phyloP scores from a whole-genome alignment of 2,329 filamentous ascomycete genomes.

The Aspergillus fijiensis region DNA sequence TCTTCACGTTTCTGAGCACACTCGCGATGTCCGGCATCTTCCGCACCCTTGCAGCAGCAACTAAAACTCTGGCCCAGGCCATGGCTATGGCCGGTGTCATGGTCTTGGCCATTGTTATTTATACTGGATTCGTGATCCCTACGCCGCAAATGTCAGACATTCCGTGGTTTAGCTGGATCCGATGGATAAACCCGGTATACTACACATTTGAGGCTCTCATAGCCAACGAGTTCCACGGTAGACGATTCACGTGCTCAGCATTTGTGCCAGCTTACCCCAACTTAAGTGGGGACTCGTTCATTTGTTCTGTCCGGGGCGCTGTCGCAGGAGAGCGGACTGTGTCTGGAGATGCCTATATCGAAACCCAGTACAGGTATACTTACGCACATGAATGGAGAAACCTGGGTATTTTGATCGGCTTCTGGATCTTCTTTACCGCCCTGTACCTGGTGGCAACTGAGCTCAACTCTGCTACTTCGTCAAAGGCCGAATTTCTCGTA shows the following conservation, averaged over 20 bases:
- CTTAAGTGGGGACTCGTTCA: constrained; percentile 48
- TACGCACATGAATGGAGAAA: constrained; percentile 65
- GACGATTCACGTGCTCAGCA: constrained; percentile 56
- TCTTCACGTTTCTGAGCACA: constrained; percentile 61
- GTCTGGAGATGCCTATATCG: constrained; percentile 62
- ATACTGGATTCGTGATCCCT: constrained; percentile 65
- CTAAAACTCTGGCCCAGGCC: constrained; percentile 62
- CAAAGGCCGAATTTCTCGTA: constrained; percentile 68
- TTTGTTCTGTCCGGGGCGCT: constrained; percentile 57
- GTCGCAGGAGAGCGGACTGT: constrained; percentile 55
- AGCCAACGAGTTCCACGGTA: constrained; percentile 59
- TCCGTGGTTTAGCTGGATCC: constrained; percentile 67
- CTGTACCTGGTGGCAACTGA: constrained; percentile 65
- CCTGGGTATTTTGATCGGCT: constrained; percentile 65
- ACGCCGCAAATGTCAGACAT: constrained; percentile 53
- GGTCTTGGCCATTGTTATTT: constrained; percentile 61
- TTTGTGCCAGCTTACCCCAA: constrained; percentile 48
- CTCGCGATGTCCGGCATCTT: constrained; percentile 61
- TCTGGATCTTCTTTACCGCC: constrained; percentile 63
- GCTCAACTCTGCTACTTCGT: constrained; percentile 62
- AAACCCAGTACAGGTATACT: constrained; percentile 56
- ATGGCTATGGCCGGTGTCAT: constrained; percentile 57
- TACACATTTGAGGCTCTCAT: constrained; percentile 65
- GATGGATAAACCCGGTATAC: constrained; percentile 63
- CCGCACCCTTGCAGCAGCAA: constrained; percentile 59